Evolutionary conservation across 768 basidiomycete species (phyloP), one percentile per base, ranked within the genome.

Genomic region (Tricholoma terreum): DNA sequence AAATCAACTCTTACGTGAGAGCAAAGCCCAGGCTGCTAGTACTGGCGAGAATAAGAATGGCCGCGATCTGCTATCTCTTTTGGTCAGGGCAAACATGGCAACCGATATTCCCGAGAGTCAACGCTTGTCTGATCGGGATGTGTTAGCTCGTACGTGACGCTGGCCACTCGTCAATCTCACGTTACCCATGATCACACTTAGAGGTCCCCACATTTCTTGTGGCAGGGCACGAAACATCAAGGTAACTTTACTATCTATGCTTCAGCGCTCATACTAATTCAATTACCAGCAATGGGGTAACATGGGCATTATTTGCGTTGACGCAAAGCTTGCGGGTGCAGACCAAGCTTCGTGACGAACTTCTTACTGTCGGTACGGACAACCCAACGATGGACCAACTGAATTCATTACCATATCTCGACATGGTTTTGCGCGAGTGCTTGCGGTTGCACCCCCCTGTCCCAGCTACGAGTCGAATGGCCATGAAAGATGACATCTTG

Each of bases 391-490:
- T n/a, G n/a, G n/a, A n/a, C n/a, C n/a, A n/a, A n/a, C 77, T 92
- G 1, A 80, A 82, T 55, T 72, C 78, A 5, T 73, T 92, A 2
- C 80, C 85, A 0, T 89, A 87, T 63, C 81, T 92, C n/a, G 89
- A 90, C 59, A 74, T 73, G 12, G 78, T 87, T 10, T 74, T 86
- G 2, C 78, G 81, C 4, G 87, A 88, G 69, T 80, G 78, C 0
- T 67, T 88, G 54, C 79, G 87, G 0, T 43, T 85, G 0, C 75
- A 87, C 57, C 52, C 84, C 0, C 84, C 85, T 0, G 77, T 87
- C 2, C 69, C 77, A 0, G 60, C 59, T 12, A 77, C 77, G 0
- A 54, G 74, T 8, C 71, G 84, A 7, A 64, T 76, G 1, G 81
- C 84, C 0, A 71, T 69, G 36, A 74, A 77, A 50, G 81, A 86